Evolutionary conservation across 176 grass and related monocot genomes (phyloP), one percentile per base, ranked within the genome.

Genomic region (Carex scoparia): DNA sequence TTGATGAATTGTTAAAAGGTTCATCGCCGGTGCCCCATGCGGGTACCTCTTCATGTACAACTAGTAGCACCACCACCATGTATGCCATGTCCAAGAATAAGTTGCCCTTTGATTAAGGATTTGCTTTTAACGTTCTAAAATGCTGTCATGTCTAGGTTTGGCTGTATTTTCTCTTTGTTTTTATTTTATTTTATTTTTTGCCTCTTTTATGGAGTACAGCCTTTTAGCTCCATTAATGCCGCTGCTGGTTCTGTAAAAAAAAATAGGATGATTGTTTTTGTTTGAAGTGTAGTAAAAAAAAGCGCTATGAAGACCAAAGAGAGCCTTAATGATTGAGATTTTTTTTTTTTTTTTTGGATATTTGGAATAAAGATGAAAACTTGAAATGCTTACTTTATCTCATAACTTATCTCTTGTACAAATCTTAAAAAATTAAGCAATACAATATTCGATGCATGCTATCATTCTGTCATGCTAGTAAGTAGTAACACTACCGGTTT

Each of bases 1-100:
- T 92, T 0, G 95, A 95, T 3, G 84, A 86, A 23, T 89, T 95
- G 12, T 68, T 98, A 65, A 95, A 98, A 80, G 82, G 91, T 1
- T 81, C 51, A 6, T 73, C 89, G 0, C 69, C 85, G 13, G 44
- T 74, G 1, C 83, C 82, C 2, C 72, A 79, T 11, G 79, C 27
- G 1, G 62, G 81, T 66, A 83, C 81, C 12, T 66, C 61, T 55
- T 83, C 81, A 16, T 56, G 81, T 44, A 83, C 81, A 48, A 83
- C 81, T 69, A 89, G 86, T 60, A 89, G 81, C 84, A 93, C 81
- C 65, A 89, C 76, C 84, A 93, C 81, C 32, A 65, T 88, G 61
- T 88, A 87, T 85, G 81, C 86, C 1, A 75, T 88, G 4, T 88
- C 90, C 30, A 94, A 92, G 89, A 91, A 82, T 49, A 94, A 94